Evolutionary conservation across 148 eudicot species (phyloP).

Genomic region (Persicaria maculosa): DNA sequence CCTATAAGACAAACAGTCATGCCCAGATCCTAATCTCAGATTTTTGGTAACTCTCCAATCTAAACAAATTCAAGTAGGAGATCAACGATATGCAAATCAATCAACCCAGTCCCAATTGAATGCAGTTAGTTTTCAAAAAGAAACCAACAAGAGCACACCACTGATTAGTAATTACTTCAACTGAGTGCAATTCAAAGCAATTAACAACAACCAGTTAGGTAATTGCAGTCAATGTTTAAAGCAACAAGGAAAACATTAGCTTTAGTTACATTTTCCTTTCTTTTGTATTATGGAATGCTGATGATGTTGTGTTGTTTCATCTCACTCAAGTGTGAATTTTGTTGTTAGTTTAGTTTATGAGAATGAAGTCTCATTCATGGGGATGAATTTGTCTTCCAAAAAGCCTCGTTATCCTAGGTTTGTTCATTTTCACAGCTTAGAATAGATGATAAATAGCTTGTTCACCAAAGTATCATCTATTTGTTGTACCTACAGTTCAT

Average conservation of each 20-base stretch:
- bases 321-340: neutral
- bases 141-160: too few species aligned
- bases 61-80: neutral
- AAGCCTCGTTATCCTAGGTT: neutral
- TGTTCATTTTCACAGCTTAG: neutral
- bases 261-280: too few species aligned
- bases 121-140: too few species aligned
- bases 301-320: neutral
- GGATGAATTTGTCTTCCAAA: neutral
- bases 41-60: neutral
- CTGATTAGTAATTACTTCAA: too few species aligned
- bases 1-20: neutral
- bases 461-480: neutral
- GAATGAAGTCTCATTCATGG: neutral
- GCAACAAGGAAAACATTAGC: too few species aligned
- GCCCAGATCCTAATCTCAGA: neutral
- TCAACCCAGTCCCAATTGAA: neutral
- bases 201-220: too few species aligned
- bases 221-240: too few species aligned
- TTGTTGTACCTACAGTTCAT: neutral
- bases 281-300: neutral
- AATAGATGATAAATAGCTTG: neutral
- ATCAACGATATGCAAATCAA: neutral
- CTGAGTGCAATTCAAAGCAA: too few species aligned
- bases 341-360: neutral